Percentiles rank a stretch among this genome's conserved stretches.
Evolutionary conservation across 2,329 filamentous ascomycete species (phyloP).

Genomic region (Didymella lethalis): DNA sequence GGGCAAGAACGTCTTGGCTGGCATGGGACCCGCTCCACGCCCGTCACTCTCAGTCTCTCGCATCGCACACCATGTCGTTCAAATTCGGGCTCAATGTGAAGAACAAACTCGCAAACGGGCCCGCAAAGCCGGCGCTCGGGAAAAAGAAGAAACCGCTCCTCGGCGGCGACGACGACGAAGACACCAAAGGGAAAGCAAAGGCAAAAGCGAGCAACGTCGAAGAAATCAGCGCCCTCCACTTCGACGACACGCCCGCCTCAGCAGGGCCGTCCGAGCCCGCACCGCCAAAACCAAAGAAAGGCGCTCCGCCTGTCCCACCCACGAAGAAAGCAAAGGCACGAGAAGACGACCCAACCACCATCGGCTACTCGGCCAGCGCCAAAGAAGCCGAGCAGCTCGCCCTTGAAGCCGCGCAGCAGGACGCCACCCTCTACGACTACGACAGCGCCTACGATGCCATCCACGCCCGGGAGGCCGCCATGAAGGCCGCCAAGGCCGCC

Average conservation of each 20-base stretch:
- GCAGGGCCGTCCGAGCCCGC: constrained; percentile 32
- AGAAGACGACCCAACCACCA: constrained; percentile 46
- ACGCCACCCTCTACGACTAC: constrained; percentile 84
- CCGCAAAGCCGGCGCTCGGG: constrained; percentile 32
- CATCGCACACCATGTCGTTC: constrained; percentile 48
- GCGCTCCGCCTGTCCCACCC: constrained; percentile 42
- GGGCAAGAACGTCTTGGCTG: constrained; percentile 33
- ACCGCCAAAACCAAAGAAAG: constrained; percentile 50
- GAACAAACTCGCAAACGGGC: constrained; percentile 58
- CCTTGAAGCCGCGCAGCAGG: constrained; percentile 70
- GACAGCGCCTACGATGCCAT: constrained; percentile 82
- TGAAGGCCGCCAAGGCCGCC: constrained; percentile 57
- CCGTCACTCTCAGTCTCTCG: neutral
- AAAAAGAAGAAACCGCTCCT: constrained; percentile 32
- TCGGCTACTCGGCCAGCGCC: constrained; percentile 72
- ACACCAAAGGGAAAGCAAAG: constrained; percentile 48
- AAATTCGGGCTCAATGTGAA: constrained; percentile 67
- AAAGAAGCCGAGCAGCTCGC: constrained; percentile 70
- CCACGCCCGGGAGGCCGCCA: constrained; percentile 64
- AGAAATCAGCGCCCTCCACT: constrained; percentile 65
- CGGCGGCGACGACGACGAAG: constrained; percentile 62
- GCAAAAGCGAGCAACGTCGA: constrained; percentile 55
- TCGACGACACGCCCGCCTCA: constrained; percentile 60
- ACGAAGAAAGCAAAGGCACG: constrained; percentile 49
- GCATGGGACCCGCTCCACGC: constrained; percentile 1